phyloP scores from a whole-genome alignment of 306 rosid species.

The Prunus mira region DNA sequence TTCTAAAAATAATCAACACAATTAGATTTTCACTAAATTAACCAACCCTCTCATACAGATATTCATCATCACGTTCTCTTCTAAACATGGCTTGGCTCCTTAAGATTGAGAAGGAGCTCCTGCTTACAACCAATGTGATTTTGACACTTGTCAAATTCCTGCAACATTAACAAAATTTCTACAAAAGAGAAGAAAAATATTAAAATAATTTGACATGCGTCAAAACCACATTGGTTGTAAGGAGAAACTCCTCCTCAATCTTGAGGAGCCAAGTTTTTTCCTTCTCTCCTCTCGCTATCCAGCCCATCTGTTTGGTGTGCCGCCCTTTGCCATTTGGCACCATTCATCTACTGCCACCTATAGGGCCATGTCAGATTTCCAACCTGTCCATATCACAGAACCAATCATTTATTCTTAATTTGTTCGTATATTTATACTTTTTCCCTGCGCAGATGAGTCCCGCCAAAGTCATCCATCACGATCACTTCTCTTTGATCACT shows the following conservation, averaged over 20 bases:
- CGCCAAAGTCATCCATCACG: constrained; percentile 14
- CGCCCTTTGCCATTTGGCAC: constrained; percentile 67
- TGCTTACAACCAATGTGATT: no score
- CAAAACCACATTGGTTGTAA: no score
- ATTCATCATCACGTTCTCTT: not conserved
- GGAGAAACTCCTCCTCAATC: no score
- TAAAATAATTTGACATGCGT: no score
- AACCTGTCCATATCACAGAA: constrained; percentile 45
- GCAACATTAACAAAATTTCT: no score
- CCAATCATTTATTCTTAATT: constrained; percentile 44
- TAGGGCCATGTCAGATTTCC: constrained; percentile 40
- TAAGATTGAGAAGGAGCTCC: no score
- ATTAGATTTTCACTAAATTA: no score
- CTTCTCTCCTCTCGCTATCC: constrained; percentile 27
- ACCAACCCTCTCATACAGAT: no score
- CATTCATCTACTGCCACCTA: constrained; percentile 41
- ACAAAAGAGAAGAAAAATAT: no score
- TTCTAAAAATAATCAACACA: no score
- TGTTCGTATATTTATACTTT: not conserved
- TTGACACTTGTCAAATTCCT: no score
- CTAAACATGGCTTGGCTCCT: no score
- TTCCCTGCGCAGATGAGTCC: constrained; percentile 21
- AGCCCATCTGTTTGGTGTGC: constrained; percentile 55
- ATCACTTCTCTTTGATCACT: not conserved
- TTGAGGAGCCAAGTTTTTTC: not conserved